A percentile compares a stretch with the other conserved stretches of the same genome.
These are phyloP conservation scores for Colletotrichum lentis DNA, from an alignment of 2,329 filamentous ascomycete species.

Conservation along the genomic window DNA sequence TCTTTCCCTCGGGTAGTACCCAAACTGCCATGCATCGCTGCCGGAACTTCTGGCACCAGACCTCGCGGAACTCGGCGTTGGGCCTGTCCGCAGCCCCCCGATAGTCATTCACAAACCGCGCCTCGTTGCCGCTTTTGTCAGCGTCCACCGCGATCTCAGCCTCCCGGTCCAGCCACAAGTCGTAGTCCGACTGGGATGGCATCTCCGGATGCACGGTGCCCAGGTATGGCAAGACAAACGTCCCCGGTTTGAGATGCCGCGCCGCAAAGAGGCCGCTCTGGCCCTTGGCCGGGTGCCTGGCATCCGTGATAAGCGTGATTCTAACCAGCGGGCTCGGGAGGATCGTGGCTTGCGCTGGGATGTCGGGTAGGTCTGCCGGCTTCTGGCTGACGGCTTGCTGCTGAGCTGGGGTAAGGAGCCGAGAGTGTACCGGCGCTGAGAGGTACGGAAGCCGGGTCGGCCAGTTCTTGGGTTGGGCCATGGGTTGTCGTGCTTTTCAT, in stretches of 20 bases:
- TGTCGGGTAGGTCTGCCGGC: slow-evolving; percentile 40
- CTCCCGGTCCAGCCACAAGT: slow-evolving; percentile 68
- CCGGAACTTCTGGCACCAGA: slow-evolving; percentile 61
- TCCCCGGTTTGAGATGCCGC: slow-evolving; percentile 60
- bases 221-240: slow-evolving; percentile 68
- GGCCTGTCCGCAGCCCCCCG: slow-evolving; percentile 62
- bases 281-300: slow-evolving; percentile 64
- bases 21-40: slow-evolving; percentile 67
- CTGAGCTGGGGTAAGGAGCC: slow-evolving; percentile 55
- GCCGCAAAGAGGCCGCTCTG: slow-evolving; percentile 70
- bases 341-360: slow-evolving; percentile 49
- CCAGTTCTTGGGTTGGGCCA: slow-evolving; percentile 64
- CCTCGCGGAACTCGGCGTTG: slow-evolving; percentile 67
- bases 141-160: slow-evolving; percentile 68
- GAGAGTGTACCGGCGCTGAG: slow-evolving; percentile 57
- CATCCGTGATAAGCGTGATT: slow-evolving; percentile 61
- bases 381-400: slow-evolving; percentile 48
- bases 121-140: slow-evolving; percentile 66
- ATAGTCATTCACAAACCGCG: slow-evolving; percentile 73
- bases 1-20: slow-evolving; percentile 58
- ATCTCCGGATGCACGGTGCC: slow-evolving; percentile 62
- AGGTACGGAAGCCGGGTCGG: slow-evolving; percentile 63
- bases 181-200: slow-evolving; percentile 63
- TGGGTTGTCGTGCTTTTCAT: not conserved
- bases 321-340: slow-evolving; percentile 60